Evolutionary conservation across 1,284 basidiomycete species (phyloP).

Genomic region (Ustilago esculenta): DNA sequence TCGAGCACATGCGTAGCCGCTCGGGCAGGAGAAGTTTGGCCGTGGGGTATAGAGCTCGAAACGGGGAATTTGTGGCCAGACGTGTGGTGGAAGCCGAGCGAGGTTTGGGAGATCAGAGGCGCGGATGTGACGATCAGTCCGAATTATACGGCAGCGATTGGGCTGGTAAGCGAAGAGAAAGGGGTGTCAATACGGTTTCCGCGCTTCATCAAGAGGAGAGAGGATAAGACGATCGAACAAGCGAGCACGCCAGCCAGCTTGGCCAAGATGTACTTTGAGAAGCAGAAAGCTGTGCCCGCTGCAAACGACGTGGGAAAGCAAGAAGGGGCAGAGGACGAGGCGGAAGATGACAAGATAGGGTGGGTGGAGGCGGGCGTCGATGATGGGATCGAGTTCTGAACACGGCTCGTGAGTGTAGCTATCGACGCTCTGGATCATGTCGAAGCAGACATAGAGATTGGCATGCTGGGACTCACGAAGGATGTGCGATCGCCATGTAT

Average conservation of each 20-base stretch:
- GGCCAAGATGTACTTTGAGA: conserved; percentile 56
- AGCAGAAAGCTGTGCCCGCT: conserved; percentile 42
- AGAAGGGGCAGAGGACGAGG: conserved; percentile 24
- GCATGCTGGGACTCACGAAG: too few relatives aligned
- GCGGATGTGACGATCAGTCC: conserved; percentile 85
- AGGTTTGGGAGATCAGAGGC: conserved; percentile 79
- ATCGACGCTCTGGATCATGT: too few relatives aligned
- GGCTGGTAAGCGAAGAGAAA: conserved; percentile 73
- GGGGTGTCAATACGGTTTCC: conserved; percentile 71
- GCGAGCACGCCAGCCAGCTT: conserved; percentile 52
- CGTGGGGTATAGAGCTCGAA: conserved; percentile 46
- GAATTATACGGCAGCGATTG: conserved; percentile 82
- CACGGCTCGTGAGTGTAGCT: too few relatives aligned
- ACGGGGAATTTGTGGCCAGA: conserved; percentile 77
- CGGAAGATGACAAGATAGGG: background rate
- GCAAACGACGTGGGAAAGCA: conserved; percentile 12
- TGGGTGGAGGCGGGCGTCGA: conserved; percentile 4
- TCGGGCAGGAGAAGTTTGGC: conserved; percentile 18
- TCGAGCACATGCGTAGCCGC: conserved; percentile 34
- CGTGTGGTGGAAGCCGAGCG: conserved; percentile 77
- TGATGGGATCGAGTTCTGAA: conserved; percentile 29
- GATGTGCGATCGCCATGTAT: too few relatives aligned
- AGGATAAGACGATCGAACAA: conserved; percentile 55
- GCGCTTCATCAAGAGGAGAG: conserved; percentile 65
- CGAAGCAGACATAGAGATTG: too few relatives aligned